These are phyloP conservation scores for Schizonepeta tenuifolia DNA, from an alignment of 257 asterid species.

Conservation along the genomic window DNA sequence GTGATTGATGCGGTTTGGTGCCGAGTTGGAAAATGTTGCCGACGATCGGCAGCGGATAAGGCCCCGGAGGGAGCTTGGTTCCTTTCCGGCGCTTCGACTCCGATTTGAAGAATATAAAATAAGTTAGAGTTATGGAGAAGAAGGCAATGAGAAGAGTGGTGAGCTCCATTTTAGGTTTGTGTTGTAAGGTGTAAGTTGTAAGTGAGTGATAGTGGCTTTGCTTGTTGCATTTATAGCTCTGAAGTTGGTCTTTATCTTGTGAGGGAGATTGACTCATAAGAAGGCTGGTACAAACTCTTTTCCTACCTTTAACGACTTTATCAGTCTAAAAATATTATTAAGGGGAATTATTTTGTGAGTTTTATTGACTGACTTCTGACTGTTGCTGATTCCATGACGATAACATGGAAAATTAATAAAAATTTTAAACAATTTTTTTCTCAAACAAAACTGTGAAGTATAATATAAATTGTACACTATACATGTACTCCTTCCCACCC, in stretches of 20 bases:
- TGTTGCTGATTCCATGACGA: too few species aligned
- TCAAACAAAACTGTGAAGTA: too few species aligned
- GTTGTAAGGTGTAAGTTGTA: neutral
- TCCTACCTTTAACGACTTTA: neutral
- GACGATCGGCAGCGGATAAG: constrained; percentile 21
- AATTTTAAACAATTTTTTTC: too few species aligned
- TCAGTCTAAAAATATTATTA: neutral
- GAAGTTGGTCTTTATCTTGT: neutral
- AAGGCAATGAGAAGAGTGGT: neutral
- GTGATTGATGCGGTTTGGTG: constrained; percentile 29
- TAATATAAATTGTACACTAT: too few species aligned
- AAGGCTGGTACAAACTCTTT: neutral
- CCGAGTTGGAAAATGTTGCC: constrained; percentile 32
- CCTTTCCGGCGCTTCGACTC: neutral
- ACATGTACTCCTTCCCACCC: too few species aligned
- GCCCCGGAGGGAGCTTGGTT: constrained; percentile 18
- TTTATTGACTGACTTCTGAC: neutral
- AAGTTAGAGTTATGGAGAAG: neutral
- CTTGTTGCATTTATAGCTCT: neutral
- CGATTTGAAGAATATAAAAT: neutral
- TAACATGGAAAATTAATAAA: too few species aligned
- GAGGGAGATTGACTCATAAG: neutral
- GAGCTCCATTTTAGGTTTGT: neutral
- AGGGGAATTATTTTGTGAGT: too few species aligned
- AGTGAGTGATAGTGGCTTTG: neutral